Percentiles rank a stretch among this genome's conserved stretches.
Conservation (phyloP, 208 protist genomes). For the Leishmania guyanensis region DNA sequence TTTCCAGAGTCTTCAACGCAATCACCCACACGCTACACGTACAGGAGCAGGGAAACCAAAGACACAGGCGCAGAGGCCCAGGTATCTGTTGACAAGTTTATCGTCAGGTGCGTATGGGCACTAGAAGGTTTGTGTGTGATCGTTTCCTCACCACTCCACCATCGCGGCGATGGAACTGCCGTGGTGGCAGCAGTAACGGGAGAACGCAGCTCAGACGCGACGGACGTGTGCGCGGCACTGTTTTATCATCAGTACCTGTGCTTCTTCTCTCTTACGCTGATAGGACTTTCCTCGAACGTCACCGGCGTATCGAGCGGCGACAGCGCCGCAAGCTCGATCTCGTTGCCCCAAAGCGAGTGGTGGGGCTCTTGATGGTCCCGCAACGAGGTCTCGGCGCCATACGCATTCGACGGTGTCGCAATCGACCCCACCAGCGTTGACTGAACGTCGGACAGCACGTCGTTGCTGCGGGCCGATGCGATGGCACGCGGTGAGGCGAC, state of each 20-base stretch:
- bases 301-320: slow-evolving; percentile 23
- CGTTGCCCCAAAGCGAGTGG: slow-evolving; percentile 14
- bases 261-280: not conserved
- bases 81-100: not conserved
- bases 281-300: slow-evolving; percentile 22
- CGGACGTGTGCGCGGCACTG: not conserved
- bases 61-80: no score
- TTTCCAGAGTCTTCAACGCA: not conserved
- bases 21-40: not conserved
- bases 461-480: slow-evolving; percentile 59
- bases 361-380: slow-evolving; percentile 10
- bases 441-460: slow-evolving; percentile 43
- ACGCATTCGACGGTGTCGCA: slow-evolving; percentile 58
- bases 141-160: not conserved
- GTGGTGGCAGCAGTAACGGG: not conserved
- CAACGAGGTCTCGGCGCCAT: slow-evolving; percentile 3
- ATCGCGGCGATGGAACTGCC: not conserved
- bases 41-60: no score
- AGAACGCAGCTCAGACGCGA: not conserved
- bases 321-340: slow-evolving; percentile 21
- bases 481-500: slow-evolving; percentile 62
- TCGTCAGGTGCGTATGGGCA: not conserved
- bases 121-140: not conserved
- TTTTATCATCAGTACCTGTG: not conserved
- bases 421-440: slow-evolving; percentile 63